Percentiles rank a stretch among this genome's conserved stretches.
These are phyloP conservation scores for Pulveroboletus frians DNA, from an alignment of 768 basidiomycete genomes.

Conservation along the genomic window DNA sequence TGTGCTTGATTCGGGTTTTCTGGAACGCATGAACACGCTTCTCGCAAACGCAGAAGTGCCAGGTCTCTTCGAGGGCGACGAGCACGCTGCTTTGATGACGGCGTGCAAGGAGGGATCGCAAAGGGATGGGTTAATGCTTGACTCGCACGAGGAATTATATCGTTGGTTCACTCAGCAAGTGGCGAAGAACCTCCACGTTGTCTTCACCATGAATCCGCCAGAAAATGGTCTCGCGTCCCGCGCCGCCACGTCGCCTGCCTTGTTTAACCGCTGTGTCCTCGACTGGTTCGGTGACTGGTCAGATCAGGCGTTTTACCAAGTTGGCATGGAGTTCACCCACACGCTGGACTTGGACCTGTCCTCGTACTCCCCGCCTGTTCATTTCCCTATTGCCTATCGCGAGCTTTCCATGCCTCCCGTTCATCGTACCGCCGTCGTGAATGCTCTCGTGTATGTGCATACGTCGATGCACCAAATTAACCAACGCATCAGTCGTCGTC, in stretches of 20 bases:
- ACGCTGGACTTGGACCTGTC: constrained; percentile 88
- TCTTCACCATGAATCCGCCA: constrained; percentile 99
- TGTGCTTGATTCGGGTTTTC: constrained; percentile 96
- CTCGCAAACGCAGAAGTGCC: constrained; percentile 99
- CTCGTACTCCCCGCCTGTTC: constrained; percentile 68
- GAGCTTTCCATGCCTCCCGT: constrained; percentile 80
- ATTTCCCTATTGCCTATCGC: constrained; percentile 89
- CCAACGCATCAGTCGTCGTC: constrained; percentile 79
- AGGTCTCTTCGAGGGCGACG: constrained; percentile 99
- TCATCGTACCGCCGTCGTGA: constrained; percentile 88
- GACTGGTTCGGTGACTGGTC: constrained; percentile 99
- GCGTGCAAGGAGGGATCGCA: constrained; percentile 99
- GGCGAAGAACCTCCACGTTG: constrained; percentile 95
- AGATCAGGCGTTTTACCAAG: constrained; percentile 97
- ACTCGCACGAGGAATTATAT: constrained; percentile 96
- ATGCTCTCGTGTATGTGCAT: constrained; percentile 90
- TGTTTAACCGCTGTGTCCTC: constrained; percentile 98
- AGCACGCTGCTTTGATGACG: constrained; percentile 96
- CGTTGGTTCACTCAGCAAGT: constrained; percentile 99
- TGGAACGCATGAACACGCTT: constrained; percentile 99
- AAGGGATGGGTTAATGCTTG: constrained; percentile 95
- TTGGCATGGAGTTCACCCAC: constrained; percentile 94
- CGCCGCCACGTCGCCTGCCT: constrained; percentile 94
- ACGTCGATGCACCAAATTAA: constrained; percentile 87
- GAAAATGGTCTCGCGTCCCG: constrained; percentile 92